Evolutionary conservation across 371 early-diverging fungal species (phyloP).

Genomic region (Blakeslea trispora): DNA sequence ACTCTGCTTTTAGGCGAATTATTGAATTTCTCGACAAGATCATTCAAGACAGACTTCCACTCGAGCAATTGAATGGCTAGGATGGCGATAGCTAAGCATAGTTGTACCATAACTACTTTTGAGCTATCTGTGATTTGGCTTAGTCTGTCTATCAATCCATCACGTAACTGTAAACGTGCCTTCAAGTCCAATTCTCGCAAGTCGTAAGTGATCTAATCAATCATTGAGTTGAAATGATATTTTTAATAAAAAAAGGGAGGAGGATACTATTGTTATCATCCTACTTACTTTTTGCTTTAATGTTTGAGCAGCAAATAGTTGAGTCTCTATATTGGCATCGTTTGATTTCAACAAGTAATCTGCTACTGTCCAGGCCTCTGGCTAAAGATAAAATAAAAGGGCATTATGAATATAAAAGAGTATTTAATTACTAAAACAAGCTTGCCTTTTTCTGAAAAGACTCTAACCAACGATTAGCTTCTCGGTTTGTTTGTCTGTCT

Average conservation of each 20-base stretch:
- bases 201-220: slow-evolving; percentile 84
- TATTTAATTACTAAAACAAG: no score
- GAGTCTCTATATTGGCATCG: slow-evolving; percentile 60
- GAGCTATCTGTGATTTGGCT: slow-evolving; percentile 52
- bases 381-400: no score
- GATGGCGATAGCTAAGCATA: slow-evolving; percentile 85
- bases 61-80: slow-evolving; percentile 81
- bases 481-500: slow-evolving; percentile 48
- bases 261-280: slow-evolving; percentile 1
- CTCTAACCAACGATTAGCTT: slow-evolving; percentile 84
- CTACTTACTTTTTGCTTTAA: slow-evolving; percentile 81
- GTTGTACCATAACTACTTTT: slow-evolving; percentile 72
- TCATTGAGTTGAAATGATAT: no score
- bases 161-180: slow-evolving; percentile 72
- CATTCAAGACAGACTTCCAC: slow-evolving; percentile 81
- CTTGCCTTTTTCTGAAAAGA: slow-evolving; percentile 87
- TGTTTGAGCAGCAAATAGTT: slow-evolving; percentile 92
- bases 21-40: slow-evolving; percentile 65
- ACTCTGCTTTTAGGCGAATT: slow-evolving; percentile 55
- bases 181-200: slow-evolving; percentile 70
- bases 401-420: no score
- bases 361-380: slow-evolving; percentile 85
- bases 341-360: slow-evolving; percentile 70
- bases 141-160: slow-evolving; percentile 73
- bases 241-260: no score